Conservation (phyloP, 2,329 filamentous ascomycete species). For the Epichloe scottii region DNA sequence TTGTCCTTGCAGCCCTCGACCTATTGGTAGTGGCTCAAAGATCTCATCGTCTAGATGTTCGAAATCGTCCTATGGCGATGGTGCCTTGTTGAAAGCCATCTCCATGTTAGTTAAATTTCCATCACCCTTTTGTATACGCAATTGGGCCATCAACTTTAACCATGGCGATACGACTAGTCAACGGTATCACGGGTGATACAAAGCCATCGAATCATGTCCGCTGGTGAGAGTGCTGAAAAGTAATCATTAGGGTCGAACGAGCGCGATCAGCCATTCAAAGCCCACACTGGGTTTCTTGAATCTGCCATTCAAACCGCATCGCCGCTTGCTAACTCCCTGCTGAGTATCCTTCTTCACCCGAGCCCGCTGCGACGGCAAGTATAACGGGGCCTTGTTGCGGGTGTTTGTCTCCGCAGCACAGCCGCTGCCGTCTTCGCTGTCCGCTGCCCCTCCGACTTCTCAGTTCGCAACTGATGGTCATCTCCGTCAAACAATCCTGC, state of each 20-base stretch:
- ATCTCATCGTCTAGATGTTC: too few species aligned
- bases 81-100: not conserved
- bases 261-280: not conserved
- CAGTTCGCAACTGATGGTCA: not conserved
- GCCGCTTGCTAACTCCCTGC: not conserved
- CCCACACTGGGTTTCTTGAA: not conserved
- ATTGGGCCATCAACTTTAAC: not conserved
- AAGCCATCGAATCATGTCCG: not conserved
- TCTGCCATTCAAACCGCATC: not conserved
- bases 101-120: not conserved
- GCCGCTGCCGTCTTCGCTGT: too few species aligned
- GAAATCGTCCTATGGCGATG: not conserved
- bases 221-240: not conserved
- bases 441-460: not conserved
- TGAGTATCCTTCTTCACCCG: not conserved
- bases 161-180: not conserved
- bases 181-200: not conserved
- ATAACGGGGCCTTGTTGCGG: not conserved
- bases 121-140: not conserved
- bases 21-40: too few species aligned
- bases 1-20: too few species aligned
- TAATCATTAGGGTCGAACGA: not conserved
- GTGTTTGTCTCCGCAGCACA: not conserved
- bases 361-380: not conserved
- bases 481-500: constrained; percentile 9